Conservation (phyloP, 257 asterid genomes). For the Forsythia suspensa region DNA sequence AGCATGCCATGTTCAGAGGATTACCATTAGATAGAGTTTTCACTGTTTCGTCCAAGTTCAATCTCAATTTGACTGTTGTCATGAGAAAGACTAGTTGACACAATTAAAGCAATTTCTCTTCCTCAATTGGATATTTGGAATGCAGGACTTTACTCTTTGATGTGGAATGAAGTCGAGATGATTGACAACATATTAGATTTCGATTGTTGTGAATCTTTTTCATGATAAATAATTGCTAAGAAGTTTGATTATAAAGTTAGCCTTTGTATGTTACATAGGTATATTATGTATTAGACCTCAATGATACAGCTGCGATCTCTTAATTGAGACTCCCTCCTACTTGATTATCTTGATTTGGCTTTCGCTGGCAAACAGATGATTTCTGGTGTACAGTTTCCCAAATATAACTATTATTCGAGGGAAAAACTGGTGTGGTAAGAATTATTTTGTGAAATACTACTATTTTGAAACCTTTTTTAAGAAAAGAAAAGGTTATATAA, state of each 20-base stretch:
- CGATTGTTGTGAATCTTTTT: neutral
- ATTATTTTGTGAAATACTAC: neutral
- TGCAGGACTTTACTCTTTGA: neutral
- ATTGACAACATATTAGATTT: neutral
- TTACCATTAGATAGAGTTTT: neutral
- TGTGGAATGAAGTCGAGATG: neutral
- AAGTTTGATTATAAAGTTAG: neutral
- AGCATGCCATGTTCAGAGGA: neutral
- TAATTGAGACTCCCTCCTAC: neutral
- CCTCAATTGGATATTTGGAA: neutral
- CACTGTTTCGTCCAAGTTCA: neutral
- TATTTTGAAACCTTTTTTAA: neutral
- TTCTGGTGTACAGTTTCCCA: neutral
- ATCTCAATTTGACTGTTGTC: neutral
- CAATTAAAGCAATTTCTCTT: neutral
- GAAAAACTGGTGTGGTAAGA: neutral
- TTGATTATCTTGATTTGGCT: neutral
- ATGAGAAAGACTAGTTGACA: neutral
- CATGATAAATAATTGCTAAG: neutral
- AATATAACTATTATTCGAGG: neutral
- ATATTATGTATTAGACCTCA: neutral
- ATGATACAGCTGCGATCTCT: neutral
- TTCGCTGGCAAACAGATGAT: neutral
- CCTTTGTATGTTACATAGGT: neutral
- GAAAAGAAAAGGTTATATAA: neutral